These are phyloP conservation scores for Flaveria brownii DNA, from an alignment of 129 eudicot species.

Conservation along the genomic window DNA sequence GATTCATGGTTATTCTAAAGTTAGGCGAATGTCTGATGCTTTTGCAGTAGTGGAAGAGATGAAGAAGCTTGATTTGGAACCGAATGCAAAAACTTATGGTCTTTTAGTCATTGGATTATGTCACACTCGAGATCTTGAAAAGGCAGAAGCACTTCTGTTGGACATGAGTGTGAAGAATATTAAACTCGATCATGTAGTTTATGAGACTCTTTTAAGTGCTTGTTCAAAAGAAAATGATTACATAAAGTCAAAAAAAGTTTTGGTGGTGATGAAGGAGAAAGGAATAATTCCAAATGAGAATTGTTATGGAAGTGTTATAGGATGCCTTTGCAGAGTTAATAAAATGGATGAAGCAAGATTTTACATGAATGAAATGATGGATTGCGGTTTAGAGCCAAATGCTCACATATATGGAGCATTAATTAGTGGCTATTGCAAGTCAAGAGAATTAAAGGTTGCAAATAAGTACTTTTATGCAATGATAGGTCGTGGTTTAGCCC, in stretches of 20 bases:
- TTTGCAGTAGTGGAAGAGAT: slow-evolving; percentile 59
- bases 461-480: slow-evolving; percentile 39
- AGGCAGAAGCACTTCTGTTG: slow-evolving; percentile 37
- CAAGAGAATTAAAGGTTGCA: slow-evolving; percentile 34
- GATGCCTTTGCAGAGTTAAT: slow-evolving; percentile 30
- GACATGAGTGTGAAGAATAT: slow-evolving; percentile 28
- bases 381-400: slow-evolving; percentile 40
- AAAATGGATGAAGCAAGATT: slow-evolving; percentile 42
- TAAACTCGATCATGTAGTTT: slow-evolving; percentile 25
- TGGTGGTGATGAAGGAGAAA: slow-evolving; percentile 36
- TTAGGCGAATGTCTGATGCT: slow-evolving; percentile 52
- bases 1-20: slow-evolving; percentile 59
- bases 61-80: slow-evolving; percentile 61
- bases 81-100: slow-evolving; percentile 51
- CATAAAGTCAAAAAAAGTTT: slow-evolving; percentile 18
- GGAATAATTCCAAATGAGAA: slow-evolving; percentile 21
- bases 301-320: slow-evolving; percentile 32
- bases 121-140: slow-evolving; percentile 50
- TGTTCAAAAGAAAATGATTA: slow-evolving; percentile 30
- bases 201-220: slow-evolving; percentile 29
- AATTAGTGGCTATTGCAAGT: slow-evolving; percentile 37
- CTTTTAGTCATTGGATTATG: slow-evolving; percentile 60
- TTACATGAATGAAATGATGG: slow-evolving; percentile 42
- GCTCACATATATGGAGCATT: slow-evolving; percentile 28
- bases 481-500: slow-evolving; percentile 32